A percentile compares a stretch with the other conserved stretches of the same genome.
These are phyloP conservation scores for Boechera stricta DNA, from an alignment of 345 rosid species.

Conservation along the genomic window DNA sequence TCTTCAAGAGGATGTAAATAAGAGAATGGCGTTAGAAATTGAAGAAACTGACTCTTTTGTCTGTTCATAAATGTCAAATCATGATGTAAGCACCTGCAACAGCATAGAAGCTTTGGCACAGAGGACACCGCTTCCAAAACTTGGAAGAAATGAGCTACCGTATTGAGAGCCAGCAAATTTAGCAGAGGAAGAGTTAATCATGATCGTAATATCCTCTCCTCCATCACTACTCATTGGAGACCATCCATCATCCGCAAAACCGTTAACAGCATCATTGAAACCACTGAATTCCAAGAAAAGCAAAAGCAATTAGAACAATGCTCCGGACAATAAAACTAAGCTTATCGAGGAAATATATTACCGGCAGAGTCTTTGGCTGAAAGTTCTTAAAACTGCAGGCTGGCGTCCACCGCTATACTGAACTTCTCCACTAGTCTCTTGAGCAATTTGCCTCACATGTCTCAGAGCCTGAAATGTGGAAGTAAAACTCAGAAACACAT, in stretches of 20 bases:
- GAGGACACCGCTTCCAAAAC: slow-evolving; percentile 87
- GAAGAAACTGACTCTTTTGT: neutral
- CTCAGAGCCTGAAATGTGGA: slow-evolving; percentile 70
- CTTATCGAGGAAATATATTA: slow-evolving; percentile 24
- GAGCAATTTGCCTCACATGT: slow-evolving; percentile 88
- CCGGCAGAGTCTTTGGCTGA: slow-evolving; percentile 94
- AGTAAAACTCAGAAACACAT: neutral
- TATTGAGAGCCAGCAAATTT: slow-evolving; percentile 76
- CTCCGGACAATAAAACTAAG: neutral
- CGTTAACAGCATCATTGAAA: slow-evolving; percentile 93
- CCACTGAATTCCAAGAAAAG: slow-evolving; percentile 58
- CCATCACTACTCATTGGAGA: slow-evolving; percentile 85
- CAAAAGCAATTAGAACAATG: neutral
- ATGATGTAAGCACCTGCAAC: slow-evolving; percentile 64
- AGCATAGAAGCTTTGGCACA: slow-evolving; percentile 98
- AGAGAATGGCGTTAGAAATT: slow-evolving; percentile 8
- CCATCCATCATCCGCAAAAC: slow-evolving; percentile 98
- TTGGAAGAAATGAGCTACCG: slow-evolving; percentile 62
- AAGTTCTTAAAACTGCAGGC: slow-evolving; percentile 93
- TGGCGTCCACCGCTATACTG: slow-evolving; percentile 94
- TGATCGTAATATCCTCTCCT: slow-evolving; percentile 83
- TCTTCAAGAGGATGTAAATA: slow-evolving; percentile 48
- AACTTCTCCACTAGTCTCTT: slow-evolving; percentile 90
- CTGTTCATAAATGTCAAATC: neutral
- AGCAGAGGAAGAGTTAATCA: slow-evolving; percentile 73